Evolutionary conservation across 768 basidiomycete genomes (phyloP).

Genomic region (Tricholoma terreum): DNA sequence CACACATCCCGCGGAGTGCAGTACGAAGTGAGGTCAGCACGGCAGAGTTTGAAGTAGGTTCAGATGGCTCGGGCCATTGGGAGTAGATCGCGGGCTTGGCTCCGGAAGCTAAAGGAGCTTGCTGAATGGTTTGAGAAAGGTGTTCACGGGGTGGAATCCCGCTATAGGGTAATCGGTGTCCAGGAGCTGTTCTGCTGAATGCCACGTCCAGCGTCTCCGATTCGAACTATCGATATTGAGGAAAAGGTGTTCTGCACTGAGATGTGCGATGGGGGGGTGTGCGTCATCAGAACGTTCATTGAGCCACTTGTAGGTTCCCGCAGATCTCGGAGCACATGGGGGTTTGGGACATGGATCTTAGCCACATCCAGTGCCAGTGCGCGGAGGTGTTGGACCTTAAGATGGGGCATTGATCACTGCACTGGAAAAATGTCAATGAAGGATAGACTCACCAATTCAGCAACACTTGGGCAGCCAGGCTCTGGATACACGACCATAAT

Average conservation of each 20-base stretch:
- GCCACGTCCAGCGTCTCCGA: slow-evolving; percentile 38
- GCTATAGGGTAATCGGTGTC: slow-evolving; percentile 27
- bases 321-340: slow-evolving; percentile 35
- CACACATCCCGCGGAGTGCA: slow-evolving; percentile 34
- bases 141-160: slow-evolving; percentile 27
- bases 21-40: slow-evolving; percentile 14
- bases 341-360: slow-evolving; percentile 17
- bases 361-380: slow-evolving; percentile 30
- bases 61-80: slow-evolving; percentile 15
- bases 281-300: slow-evolving; percentile 24
- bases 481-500: slow-evolving; percentile 32
- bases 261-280: slow-evolving; percentile 11
- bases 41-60: slow-evolving; percentile 5
- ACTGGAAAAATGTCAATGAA: background rate
- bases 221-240: slow-evolving; percentile 44
- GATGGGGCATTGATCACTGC: background rate
- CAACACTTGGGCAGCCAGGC: slow-evolving; percentile 37
- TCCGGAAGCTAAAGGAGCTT: slow-evolving; percentile 32
- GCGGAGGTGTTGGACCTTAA: slow-evolving; percentile 40
- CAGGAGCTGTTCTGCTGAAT: slow-evolving; percentile 35
- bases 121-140: slow-evolving; percentile 32
- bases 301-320: slow-evolving; percentile 44
- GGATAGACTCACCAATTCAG: slow-evolving; percentile 40
- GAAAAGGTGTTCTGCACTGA: slow-evolving; percentile 31
- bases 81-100: slow-evolving; percentile 20